Percentiles rank a stretch among this genome's conserved stretches.
Conservation (phyloP, 306 rosid species). For the Arachis stenosperma region DNA sequence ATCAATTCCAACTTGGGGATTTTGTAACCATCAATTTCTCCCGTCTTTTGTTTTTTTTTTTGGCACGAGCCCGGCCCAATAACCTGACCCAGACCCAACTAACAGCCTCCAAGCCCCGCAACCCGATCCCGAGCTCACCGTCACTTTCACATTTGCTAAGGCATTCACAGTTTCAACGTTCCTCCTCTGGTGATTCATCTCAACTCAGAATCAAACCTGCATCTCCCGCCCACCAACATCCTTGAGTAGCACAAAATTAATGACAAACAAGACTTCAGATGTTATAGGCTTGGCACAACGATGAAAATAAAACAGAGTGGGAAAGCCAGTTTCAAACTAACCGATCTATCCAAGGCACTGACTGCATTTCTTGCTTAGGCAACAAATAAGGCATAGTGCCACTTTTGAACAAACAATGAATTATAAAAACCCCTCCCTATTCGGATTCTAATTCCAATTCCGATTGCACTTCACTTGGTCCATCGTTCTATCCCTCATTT, state of each 20-base stretch:
- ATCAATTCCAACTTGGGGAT: too few relatives aligned
- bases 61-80: too few relatives aligned
- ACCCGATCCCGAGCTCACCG: too few relatives aligned
- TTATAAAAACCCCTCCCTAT: not conserved
- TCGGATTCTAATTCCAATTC: too few relatives aligned
- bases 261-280: conserved; percentile 3
- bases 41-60: too few relatives aligned
- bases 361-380: conserved; percentile 59
- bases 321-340: conserved; percentile 45
- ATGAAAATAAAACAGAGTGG: conserved; percentile 4
- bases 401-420: conserved; percentile 4
- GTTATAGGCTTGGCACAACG: not conserved
- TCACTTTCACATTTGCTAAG: conserved; percentile 25
- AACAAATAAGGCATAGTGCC: conserved; percentile 36
- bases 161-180: conserved; percentile 47
- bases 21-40: too few relatives aligned
- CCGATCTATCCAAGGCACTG: conserved; percentile 63
- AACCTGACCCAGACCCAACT: too few relatives aligned
- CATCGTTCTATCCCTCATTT: too few relatives aligned
- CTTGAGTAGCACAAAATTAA: conserved; percentile 43
- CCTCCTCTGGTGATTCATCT: conserved; percentile 49
- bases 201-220: conserved; percentile 60
- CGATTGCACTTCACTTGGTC: too few relatives aligned
- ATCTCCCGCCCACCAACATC: conserved; percentile 72
- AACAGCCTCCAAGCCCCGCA: too few relatives aligned